A percentile compares a stretch with the other conserved stretches of the same genome.
Conservation (phyloP, 768 basidiomycete genomes). For the Cyathus striatus region DNA sequence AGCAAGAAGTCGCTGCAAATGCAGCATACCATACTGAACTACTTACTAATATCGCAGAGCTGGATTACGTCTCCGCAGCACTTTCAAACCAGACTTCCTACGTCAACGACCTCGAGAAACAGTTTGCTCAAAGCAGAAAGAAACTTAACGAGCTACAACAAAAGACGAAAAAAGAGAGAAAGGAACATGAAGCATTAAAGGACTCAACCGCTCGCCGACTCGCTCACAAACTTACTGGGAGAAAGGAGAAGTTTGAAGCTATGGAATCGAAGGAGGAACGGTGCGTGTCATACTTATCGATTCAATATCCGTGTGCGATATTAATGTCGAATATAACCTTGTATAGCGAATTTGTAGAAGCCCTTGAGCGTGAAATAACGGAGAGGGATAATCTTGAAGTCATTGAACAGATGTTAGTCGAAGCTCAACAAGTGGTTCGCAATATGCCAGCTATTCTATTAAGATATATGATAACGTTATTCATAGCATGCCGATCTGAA, state of each 20-base stretch:
- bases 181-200: slow-evolving; percentile 34
- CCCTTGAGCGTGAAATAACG: slow-evolving; percentile 33
- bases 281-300: slow-evolving; percentile 17
- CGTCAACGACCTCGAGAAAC: slow-evolving; percentile 25
- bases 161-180: slow-evolving; percentile 39
- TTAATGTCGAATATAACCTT: too few relatives aligned
- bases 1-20: slow-evolving; percentile 29
- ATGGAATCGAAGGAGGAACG: slow-evolving; percentile 40
- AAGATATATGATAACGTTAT: slow-evolving; percentile 5
- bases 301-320: too few relatives aligned
- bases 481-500: slow-evolving; percentile 16
- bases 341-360: slow-evolving; percentile 39
- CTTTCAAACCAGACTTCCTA: slow-evolving; percentile 28
- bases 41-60: slow-evolving; percentile 23
- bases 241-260: slow-evolving; percentile 35
- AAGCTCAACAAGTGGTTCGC: slow-evolving; percentile 31
- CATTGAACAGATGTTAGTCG: slow-evolving; percentile 23
- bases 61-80: slow-evolving; percentile 36
- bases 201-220: slow-evolving; percentile 33
- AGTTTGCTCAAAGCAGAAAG: slow-evolving; percentile 15
- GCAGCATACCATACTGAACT: slow-evolving; percentile 32
- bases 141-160: slow-evolving; percentile 21
- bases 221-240: slow-evolving; percentile 34
- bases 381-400: slow-evolving; percentile 27
- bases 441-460: slow-evolving; percentile 13